Evolutionary conservation across 148 eudicot species (phyloP).

Genomic region (Silene conica): DNA sequence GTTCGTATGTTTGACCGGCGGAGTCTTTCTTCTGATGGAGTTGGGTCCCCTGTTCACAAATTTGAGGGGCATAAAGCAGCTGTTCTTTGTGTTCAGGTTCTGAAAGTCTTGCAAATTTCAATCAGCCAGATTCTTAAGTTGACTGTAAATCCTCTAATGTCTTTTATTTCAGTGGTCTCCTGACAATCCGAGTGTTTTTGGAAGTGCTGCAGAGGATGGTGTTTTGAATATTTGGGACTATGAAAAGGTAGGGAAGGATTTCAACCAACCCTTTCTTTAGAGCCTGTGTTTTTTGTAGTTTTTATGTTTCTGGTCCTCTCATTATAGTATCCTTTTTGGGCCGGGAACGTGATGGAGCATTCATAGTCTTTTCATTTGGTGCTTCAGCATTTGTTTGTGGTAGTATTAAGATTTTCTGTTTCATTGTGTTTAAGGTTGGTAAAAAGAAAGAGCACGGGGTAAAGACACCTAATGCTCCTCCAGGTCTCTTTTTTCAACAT

Average conservation of each 20-base stretch:
- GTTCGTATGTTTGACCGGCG: conserved; percentile 85
- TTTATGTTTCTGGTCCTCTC: background rate
- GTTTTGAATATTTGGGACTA: conserved; percentile 83
- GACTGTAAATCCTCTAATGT: background rate
- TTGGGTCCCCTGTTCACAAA: conserved; percentile 71
- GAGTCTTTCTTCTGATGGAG: conserved; percentile 53
- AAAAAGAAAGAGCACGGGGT: conserved; percentile 47
- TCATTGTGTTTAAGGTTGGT: conserved; percentile 54
- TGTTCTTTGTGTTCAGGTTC: conserved; percentile 93
- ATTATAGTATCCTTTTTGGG: background rate
- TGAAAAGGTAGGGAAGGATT: conserved; percentile 49
- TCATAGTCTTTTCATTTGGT: background rate
- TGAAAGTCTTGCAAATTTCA: background rate
- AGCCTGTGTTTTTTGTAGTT: background rate
- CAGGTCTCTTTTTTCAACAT: conserved; percentile 88
- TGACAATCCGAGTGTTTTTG: conserved; percentile 76
- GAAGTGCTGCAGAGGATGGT: conserved; percentile 96
- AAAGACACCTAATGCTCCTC: conserved; percentile 43
- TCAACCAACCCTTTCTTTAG: background rate
- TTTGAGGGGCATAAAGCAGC: conserved; percentile 89
- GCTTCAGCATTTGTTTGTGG: background rate
- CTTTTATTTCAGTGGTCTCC: conserved; percentile 77
- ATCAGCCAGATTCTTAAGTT: background rate
- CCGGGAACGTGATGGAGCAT: background rate
- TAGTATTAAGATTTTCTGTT: background rate